Evolutionary conservation across 2,329 filamentous ascomycete genomes (phyloP), one percentile per base, ranked within the genome.

Genomic region (Annulohypoxylon truncatum): DNA sequence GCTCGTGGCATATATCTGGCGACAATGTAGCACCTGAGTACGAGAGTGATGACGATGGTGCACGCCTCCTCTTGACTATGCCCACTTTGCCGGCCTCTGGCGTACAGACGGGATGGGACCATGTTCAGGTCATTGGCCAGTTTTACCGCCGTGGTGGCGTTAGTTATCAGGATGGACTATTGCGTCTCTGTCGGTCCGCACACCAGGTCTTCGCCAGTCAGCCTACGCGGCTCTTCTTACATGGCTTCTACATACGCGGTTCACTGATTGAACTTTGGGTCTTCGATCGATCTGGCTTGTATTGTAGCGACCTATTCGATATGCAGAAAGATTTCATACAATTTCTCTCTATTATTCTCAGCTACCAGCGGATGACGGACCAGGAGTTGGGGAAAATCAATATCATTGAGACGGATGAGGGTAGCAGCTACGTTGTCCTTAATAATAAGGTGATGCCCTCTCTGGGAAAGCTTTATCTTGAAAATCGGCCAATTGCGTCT

Each of bases 221-320:
- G 62, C 74, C 75, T 15, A 75, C 73, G 9, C 76, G 76, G n/a
- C 71, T 75, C 48, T 80, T 79, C 65, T 62, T 80, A 40, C 76
- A 79, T 65, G 78, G 76, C 58, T 79, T 80, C 55, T 76, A 76
- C 61, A 73, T 80, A 48, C 72, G 74, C 42, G 74, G 73, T 18
- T 73, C 74, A 24, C 44, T 72, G 12, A 65, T 79, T 2, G 77
- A 79, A 61, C 60, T 78, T 40, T 80, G 76, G 77, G 71, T 77
- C 40, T 80, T 80, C 71, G 78, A 79, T 70, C 72, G 78, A 63
- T 78, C 77, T 54, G 77, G 79, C 28, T 51, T 75, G 48, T 79
- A 78, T 61, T 74, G 72, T 33, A 74, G 74, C 63, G 69, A 77
- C 5, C 6, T 68, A 47, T 73, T 79, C 44, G 68, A 80, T 69